Base-by-base conservation (phyloP, 495 filamentous ascomycete species). In the Chaetomium cochliodes region DNA sequence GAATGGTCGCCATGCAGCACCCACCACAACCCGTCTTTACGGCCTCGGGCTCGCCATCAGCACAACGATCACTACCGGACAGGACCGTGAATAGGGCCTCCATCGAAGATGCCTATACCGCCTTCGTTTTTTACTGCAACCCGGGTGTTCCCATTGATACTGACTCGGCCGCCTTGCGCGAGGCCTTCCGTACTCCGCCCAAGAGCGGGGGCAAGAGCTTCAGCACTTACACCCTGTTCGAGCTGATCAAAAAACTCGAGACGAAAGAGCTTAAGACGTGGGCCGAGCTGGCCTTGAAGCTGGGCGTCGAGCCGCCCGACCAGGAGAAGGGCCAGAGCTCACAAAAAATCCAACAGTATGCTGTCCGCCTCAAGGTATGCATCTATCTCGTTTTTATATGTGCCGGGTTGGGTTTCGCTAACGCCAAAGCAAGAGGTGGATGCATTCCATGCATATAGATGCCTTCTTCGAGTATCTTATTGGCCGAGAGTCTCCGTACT, bases 271-370 rank as follows among this genome's bases (percentile, higher is more conserved):
- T 98, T 71, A 97, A 96, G 78, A 98, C 94, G 4, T 98, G 94
- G 94, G 91, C 92, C 33, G 88, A 96, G 73, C 73, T 98, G 63
- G 94, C 92, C 6, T 86, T 92, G 56, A 90, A 92, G 67, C 78
- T 98, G 46, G 94, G 94, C 3, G 94, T 97, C 2, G 93, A 97
- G 68, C 90, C 88, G 30, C 96, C 94, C 16, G 88, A 88, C 64
- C 76, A 86, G 63, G 87, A 90, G 58, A 93, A 94, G 77, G 91
- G 92, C 22, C 91, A 97, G 76, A 96, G 92, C 73, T 88, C 92
- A 2, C 94, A 98, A 75, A 98, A 97, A 74, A 92, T 98, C 44
- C 93, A 97, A 75, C 94, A 98, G 72, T 98, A 98, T 78, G 92
- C 92, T 56, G 94, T 97, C 41, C 82, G 94, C 57, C 79, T 98